Evolutionary conservation across 768 basidiomycete species (phyloP).

Genomic region (Russula virescens): DNA sequence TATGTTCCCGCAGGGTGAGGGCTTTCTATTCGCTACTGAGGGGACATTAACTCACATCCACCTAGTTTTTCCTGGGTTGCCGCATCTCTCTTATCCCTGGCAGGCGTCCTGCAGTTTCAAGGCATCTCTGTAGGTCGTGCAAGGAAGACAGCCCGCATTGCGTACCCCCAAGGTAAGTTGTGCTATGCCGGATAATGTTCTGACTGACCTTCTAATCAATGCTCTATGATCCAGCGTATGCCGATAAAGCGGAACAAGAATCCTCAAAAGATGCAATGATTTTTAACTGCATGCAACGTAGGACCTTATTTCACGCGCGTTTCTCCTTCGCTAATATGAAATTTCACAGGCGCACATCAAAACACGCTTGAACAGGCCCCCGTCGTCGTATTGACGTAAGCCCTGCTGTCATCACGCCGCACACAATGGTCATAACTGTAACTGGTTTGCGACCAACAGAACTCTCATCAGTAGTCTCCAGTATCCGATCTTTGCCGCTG

Average conservation of each 20-base stretch:
- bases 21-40: not conserved
- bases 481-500: constrained; percentile 39
- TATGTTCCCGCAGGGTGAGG: constrained; percentile 22
- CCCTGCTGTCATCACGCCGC: not conserved
- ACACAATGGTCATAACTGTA: not conserved
- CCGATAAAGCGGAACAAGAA: constrained; percentile 55
- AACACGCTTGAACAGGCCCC: constrained; percentile 42
- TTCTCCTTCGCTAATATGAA: not conserved
- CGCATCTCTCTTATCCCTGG: constrained; percentile 47
- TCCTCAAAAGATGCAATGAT: constrained; percentile 44
- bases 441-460: constrained; percentile 26
- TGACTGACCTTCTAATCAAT: not conserved
- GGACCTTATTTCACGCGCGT: constrained; percentile 21
- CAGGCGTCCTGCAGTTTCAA: constrained; percentile 50
- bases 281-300: constrained; percentile 74
- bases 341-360: constrained; percentile 59
- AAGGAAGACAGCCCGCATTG: constrained; percentile 49
- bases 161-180: constrained; percentile 62
- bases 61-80: constrained; percentile 43
- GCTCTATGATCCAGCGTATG: constrained; percentile 47
- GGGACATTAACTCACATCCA: not conserved
- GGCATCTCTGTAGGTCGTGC: constrained; percentile 34
- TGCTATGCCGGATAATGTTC: not conserved
- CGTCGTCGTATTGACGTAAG: constrained; percentile 25
- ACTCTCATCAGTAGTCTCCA: constrained; percentile 39